These are phyloP conservation scores for Neofusicoccum kwambonambiense DNA, from an alignment of 2,329 filamentous ascomycete species.

Conservation along the genomic window DNA sequence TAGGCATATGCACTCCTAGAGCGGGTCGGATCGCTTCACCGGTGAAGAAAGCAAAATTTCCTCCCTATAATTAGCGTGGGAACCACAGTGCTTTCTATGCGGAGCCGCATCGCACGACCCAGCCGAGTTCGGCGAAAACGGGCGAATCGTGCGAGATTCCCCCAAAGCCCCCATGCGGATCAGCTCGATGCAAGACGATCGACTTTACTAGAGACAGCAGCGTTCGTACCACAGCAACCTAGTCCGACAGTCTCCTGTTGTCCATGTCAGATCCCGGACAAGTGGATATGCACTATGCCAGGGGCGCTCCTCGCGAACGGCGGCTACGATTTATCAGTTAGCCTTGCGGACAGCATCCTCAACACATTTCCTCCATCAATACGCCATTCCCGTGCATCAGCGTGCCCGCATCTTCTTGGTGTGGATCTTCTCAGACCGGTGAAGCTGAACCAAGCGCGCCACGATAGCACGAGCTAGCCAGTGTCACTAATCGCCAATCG, in stretches of 20 bases:
- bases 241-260: background rate
- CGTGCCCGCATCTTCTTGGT: no score
- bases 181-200: background rate
- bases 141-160: background rate
- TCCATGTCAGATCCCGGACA: no score
- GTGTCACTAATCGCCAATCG: no score
- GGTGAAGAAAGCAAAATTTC: background rate
- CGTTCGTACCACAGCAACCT: background rate
- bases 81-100: background rate
- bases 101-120: slow-evolving; percentile 6
- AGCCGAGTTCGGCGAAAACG: background rate
- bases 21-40: background rate
- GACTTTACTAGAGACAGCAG: background rate
- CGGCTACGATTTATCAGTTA: no score
- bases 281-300: no score
- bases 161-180: background rate
- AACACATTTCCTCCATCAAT: background rate
- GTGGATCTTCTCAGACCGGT: background rate
- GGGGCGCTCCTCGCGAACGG: no score
- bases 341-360: background rate
- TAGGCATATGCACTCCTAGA: background rate
- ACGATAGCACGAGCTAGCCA: background rate
- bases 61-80: background rate
- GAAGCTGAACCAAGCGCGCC: background rate
- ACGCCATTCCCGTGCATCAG: background rate